Base-by-base conservation (phyloP, 768 basidiomycete species). In the Trametes punicea region DNA sequence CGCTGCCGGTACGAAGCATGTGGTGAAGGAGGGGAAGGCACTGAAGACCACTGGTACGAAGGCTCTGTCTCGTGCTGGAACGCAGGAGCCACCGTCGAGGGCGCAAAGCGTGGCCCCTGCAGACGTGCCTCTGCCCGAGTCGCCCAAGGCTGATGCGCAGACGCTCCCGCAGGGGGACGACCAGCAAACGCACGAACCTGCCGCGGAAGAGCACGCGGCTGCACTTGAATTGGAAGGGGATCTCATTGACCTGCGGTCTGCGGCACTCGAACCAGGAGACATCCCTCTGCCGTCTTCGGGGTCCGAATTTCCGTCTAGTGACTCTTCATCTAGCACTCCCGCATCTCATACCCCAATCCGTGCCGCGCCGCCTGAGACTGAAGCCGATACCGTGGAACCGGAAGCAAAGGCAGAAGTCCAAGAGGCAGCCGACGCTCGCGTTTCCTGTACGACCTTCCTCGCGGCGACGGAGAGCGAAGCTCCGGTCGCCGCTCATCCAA, bases 111-210 rank as follows among this genome's bases (percentile, higher is more conserved):
- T 55, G 2, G 25, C 48, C 11, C 52, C 58, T 2, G 54, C 48
- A n/a, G 58, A 60, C 2, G 46, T 60, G 18, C 59, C 59, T 20
- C 54, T 60, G 3, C 59, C 59, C 0, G 53, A 60, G 21, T 55
- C 59, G 15, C 48, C 53, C 1, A 34, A 46, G 36, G 49, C 41
- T 10, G n/a, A 9, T 3, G 25, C 7, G 2, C 44, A 21, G 44
- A 4, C 50, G 25, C 2, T 45, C 27, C 21, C 38, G 11, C 18
- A 34, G 5, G 26, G 21, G 21, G 48, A 21, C 30, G 39, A 41
- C n/a, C n/a, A n/a, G n/a, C n/a, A n/a, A n/a, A n/a, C n/a, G 11
- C 29, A 44, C 5, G 13, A 16, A 10, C 29, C 26, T 21, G 9
- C 30, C 9, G 40, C 7, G 30, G 42, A 25, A 33, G 30, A 8